Evolutionary conservation across 139 green algal genomes (phyloP), one percentile per base, ranked within the genome.

Genomic region (Chlamydomonas eustigma): DNA sequence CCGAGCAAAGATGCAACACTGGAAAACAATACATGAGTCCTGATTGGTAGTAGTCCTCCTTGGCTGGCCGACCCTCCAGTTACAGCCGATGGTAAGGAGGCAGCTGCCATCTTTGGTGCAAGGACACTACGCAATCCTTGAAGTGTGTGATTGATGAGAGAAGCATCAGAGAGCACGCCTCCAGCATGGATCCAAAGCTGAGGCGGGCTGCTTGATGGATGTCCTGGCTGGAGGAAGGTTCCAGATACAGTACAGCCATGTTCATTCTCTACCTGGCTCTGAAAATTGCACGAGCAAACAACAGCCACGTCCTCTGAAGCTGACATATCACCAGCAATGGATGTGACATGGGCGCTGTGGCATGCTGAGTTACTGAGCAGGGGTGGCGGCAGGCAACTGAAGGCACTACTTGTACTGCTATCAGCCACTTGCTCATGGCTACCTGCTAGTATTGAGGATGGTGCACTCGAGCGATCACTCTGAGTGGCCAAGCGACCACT

Each of bases 1-100:
- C 91, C 90, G 39, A 95, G 84, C 50, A 94, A 77, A 34, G 86
- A 82, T 1, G 91, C 91, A 34, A 94, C 85, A 2, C 84, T 91
- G 50, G 88, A 93, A 80, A 95, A 95, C 24, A 93, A 68, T 39
- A 93, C 76, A 34, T 77, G 38, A 1, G n/a, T 74, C 1, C 66
- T 34, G 5, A 64, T 39, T 0, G 90, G 88, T 2, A 50, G 77
- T 44, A 84, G 37, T 5, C 24, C 18, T 35, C 24, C 44, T 39
- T 25, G 37, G 70, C 70, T 6, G 24, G 39, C 30, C 8, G 44
- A 3, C 30, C 4, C 4, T 30, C 34, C 44, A 31, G 18, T n/a
- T 25, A 39, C 24, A 66, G 69, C 63, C 4, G 35, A 25, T 12
- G 4, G 32, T 22, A 6, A 22, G 5, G 22, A 44, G 39, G 28